Evolutionary conservation across 306 rosid species (phyloP).

Genomic region (Hylodesmum podocarpum): DNA sequence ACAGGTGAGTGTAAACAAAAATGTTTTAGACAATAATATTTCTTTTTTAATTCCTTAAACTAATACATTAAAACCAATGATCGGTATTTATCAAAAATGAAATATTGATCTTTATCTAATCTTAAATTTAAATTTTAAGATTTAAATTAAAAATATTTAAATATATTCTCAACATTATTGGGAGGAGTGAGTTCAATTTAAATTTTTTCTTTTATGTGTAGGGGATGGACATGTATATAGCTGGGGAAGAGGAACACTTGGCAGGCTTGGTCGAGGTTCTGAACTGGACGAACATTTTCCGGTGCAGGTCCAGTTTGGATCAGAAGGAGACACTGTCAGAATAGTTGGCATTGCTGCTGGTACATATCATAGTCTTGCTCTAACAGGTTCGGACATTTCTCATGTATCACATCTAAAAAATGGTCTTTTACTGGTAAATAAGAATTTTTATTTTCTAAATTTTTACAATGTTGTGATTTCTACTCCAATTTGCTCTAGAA

Average conservation of each 20-base stretch:
- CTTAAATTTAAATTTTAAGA: no score
- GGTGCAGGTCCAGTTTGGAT: conserved; percentile 46
- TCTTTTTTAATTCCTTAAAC: no score
- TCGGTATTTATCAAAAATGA: no score
- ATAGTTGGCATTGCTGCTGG: conserved; percentile 78
- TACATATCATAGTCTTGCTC: conserved; percentile 91
- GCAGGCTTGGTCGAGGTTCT: conserved; percentile 75
- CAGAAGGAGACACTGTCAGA: conserved; percentile 31
- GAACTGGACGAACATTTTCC: conserved; percentile 64
- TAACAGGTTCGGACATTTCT: conserved; percentile 54
- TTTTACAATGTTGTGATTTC: background rate
- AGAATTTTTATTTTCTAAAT: background rate
- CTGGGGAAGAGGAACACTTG: conserved; percentile 94
- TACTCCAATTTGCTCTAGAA: no score
- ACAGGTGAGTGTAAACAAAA: no score
- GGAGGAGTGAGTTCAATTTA: background rate
- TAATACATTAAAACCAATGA: no score
- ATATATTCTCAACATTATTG: no score
- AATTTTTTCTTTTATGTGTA: conserved; percentile 14
- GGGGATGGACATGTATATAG: conserved; percentile 73
- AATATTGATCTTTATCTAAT: no score
- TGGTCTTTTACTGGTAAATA: no score
- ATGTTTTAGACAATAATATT: no score
- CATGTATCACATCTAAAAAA: no score
- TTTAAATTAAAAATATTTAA: no score